phyloP scores from a whole-genome alignment of 2,329 filamentous ascomycete species.

The Tolypocladium sp. region DNA sequence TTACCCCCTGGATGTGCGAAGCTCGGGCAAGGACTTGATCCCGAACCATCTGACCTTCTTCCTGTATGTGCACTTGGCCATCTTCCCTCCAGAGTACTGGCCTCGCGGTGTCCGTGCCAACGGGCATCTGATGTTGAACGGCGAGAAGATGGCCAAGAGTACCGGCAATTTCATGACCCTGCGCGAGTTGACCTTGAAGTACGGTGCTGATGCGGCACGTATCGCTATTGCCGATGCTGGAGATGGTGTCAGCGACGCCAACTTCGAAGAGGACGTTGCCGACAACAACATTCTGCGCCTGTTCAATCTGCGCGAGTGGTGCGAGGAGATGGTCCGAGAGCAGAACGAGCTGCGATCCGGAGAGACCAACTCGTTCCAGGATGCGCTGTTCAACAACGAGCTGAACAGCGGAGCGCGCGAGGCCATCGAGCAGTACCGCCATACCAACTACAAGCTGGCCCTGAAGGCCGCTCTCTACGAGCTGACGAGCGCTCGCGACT shows the following conservation, averaged over 20 bases:
- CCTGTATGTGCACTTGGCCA: constrained; percentile 84
- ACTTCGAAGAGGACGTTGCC: constrained; percentile 92
- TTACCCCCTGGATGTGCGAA: constrained; percentile 84
- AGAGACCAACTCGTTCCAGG: constrained; percentile 67
- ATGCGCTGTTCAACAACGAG: constrained; percentile 88
- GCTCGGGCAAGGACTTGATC: constrained; percentile 87
- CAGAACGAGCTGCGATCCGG: constrained; percentile 63
- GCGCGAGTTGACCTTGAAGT: constrained; percentile 77
- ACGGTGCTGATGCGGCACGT: constrained; percentile 85
- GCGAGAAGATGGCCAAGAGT: constrained; percentile 97
- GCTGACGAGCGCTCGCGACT: constrained; percentile 78
- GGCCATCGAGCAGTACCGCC: constrained; percentile 67
- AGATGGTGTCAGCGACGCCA: constrained; percentile 89
- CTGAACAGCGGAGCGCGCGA: constrained; percentile 77
- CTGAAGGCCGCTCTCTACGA: constrained; percentile 84
- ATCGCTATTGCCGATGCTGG: constrained; percentile 91
- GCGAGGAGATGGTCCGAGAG: constrained; percentile 72
- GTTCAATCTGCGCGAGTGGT: constrained; percentile 79
- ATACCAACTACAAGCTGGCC: constrained; percentile 71
- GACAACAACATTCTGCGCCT: constrained; percentile 85
- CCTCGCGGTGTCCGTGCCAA: constrained; percentile 79
- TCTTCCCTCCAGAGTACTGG: constrained; percentile 86
- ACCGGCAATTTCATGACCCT: constrained; percentile 97
- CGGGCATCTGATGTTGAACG: constrained; percentile 88
- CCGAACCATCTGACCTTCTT: constrained; percentile 94